A percentile compares a stretch with the other conserved stretches of the same genome.
Evolutionary conservation across 2,329 filamentous ascomycete genomes (phyloP).

Genomic region (Hirsutella thompsonii): DNA sequence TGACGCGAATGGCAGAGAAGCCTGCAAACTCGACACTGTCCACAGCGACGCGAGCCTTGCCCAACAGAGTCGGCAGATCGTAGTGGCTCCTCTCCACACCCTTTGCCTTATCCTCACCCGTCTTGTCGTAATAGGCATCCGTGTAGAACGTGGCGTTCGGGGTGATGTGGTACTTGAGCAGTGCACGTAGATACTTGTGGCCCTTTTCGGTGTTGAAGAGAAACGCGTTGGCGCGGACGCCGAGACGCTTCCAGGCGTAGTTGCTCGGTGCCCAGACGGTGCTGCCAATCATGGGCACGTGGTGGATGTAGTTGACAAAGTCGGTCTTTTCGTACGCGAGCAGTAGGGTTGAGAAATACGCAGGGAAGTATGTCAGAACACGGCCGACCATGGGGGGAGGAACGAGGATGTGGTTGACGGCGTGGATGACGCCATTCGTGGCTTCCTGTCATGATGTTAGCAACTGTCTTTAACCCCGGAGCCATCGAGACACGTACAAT

Average conservation of each 20-base stretch:
- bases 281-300: slow-evolving; percentile 42
- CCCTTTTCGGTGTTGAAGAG: slow-evolving; percentile 67
- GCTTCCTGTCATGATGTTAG: slow-evolving; percentile 34
- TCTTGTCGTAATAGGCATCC: slow-evolving; percentile 57
- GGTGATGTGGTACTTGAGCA: slow-evolving; percentile 70
- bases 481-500: slow-evolving; percentile 38
- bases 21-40: slow-evolving; percentile 59
- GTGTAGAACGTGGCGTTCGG: slow-evolving; percentile 68
- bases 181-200: slow-evolving; percentile 59
- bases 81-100: slow-evolving; percentile 34
- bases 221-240: slow-evolving; percentile 64
- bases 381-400: slow-evolving; percentile 53
- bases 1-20: slow-evolving; percentile 60
- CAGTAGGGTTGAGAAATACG: slow-evolving; percentile 65
- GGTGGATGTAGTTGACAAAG: slow-evolving; percentile 47
- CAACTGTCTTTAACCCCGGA: not conserved
- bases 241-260: slow-evolving; percentile 64
- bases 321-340: slow-evolving; percentile 65
- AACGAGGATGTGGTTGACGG: slow-evolving; percentile 59
- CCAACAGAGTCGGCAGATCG: slow-evolving; percentile 61
- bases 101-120: slow-evolving; percentile 9
- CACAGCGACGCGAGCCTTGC: slow-evolving; percentile 52
- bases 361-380: slow-evolving; percentile 51
- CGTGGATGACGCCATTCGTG: slow-evolving; percentile 73
- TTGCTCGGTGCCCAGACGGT: slow-evolving; percentile 78